Conservation (phyloP, 2,329 filamentous ascomycete genomes). For the Claviceps maximensis region DNA sequence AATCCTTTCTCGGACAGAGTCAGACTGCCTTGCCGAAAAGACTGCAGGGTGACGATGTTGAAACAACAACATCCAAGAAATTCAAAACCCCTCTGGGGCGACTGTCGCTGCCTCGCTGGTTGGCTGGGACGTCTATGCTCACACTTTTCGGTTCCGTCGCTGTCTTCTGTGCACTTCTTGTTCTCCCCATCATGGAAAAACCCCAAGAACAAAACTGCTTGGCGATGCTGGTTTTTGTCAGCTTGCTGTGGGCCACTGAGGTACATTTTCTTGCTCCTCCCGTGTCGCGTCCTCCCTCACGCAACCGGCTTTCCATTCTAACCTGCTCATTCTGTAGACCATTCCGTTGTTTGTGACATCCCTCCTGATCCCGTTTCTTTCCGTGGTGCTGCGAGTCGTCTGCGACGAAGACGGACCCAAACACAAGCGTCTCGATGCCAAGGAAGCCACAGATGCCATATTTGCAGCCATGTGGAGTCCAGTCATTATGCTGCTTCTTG, state of each 20-base stretch:
- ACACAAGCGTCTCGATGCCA: conserved; percentile 60
- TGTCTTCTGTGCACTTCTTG: conserved; percentile 62
- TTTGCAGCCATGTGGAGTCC: conserved; percentile 98
- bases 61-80: conserved; percentile 47
- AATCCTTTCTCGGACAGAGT: conserved; percentile 66
- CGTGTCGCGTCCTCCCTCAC: background rate
- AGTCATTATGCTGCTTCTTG: conserved; percentile 94
- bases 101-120: conserved; percentile 64
- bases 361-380: conserved; percentile 82
- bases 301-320: background rate
- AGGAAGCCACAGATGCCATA: conserved; percentile 68
- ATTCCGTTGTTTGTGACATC: conserved; percentile 97
- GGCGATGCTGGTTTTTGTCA: conserved; percentile 86
- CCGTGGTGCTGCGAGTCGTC: conserved; percentile 74
- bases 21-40: conserved; percentile 54
- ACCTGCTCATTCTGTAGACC: conserved; percentile 37
- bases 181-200: conserved; percentile 69
- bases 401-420: conserved; percentile 48
- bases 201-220: conserved; percentile 93
- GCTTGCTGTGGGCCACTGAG: conserved; percentile 92
- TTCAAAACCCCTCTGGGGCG: conserved; percentile 69
- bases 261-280: conserved; percentile 28
- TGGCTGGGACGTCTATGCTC: conserved; percentile 71
- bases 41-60: conserved; percentile 74
- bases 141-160: conserved; percentile 57